Evolutionary conservation across 768 basidiomycete species (phyloP).

Genomic region (Serendipita sp.): DNA sequence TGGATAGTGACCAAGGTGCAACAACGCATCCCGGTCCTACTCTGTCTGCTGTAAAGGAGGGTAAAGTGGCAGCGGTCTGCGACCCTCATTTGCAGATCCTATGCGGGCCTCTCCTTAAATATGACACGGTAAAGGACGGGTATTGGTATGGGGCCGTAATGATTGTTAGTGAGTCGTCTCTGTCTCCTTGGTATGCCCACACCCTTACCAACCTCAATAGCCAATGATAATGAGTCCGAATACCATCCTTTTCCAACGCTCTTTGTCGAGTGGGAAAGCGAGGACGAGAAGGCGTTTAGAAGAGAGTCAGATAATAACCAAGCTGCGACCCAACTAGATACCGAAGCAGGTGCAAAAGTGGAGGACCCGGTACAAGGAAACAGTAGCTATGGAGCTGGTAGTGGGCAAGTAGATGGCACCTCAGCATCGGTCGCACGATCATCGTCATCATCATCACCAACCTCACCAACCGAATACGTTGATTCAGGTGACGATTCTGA

Average conservation of each 20-base stretch:
- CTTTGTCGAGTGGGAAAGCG: conserved; percentile 51
- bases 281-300: not conserved
- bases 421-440: not conserved
- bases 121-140: conserved; percentile 70
- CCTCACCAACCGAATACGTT: not conserved
- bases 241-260: conserved; percentile 62
- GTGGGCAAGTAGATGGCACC: not conserved
- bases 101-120: conserved; percentile 84
- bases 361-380: not conserved
- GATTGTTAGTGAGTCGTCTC: conserved; percentile 56
- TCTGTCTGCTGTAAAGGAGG: not conserved
- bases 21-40: not conserved
- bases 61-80: not conserved
- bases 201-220: conserved; percentile 19
- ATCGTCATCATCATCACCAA: not conserved
- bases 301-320: not conserved
- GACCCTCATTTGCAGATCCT: conserved; percentile 70
- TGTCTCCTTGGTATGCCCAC: not conserved
- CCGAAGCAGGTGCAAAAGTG: not conserved
- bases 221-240: conserved; percentile 59
- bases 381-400: not conserved
- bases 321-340: not conserved
- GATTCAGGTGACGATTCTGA: not conserved
- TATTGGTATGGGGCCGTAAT: conserved; percentile 82
- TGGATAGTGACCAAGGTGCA: conserved; percentile 1